Evolutionary conservation across 2,329 filamentous ascomycete species (phyloP).

Genomic region (Meredithiella fracta): DNA sequence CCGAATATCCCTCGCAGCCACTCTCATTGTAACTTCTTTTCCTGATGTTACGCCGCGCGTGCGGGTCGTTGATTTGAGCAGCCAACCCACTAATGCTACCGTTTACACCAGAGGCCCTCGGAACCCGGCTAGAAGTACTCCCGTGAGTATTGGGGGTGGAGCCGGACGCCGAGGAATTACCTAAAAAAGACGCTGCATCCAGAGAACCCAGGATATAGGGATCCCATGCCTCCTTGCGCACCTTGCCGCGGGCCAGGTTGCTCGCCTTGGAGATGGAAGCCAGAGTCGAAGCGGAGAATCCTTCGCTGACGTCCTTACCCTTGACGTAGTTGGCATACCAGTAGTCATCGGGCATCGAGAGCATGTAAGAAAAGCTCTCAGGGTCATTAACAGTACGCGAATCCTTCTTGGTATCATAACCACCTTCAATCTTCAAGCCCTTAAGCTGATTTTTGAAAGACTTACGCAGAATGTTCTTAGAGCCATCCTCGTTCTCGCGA

Average conservation of each 20-base stretch:
- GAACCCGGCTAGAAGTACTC: slow-evolving; percentile 2
- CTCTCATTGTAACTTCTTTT: slow-evolving; percentile 62
- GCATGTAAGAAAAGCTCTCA: slow-evolving; percentile 36
- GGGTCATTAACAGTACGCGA: slow-evolving; percentile 28
- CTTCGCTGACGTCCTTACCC: slow-evolving; percentile 37
- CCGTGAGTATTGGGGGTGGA: slow-evolving; percentile 10
- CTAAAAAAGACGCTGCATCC: slow-evolving; percentile 4
- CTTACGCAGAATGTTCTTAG: slow-evolving; percentile 50
- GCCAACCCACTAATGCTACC: slow-evolving; percentile 1
- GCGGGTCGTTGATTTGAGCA: slow-evolving; percentile 16
- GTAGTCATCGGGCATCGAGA: slow-evolving; percentile 35
- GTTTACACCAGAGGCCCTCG: slow-evolving; percentile 3
- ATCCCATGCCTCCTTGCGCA: slow-evolving; percentile 16
- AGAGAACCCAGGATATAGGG: slow-evolving; percentile 15
- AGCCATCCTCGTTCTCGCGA: slow-evolving; percentile 45
- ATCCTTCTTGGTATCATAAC: slow-evolving; percentile 44
- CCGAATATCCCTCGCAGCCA: slow-evolving; percentile 59
- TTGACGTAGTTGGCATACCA: slow-evolving; percentile 39
- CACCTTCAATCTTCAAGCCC: slow-evolving; percentile 42
- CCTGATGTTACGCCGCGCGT: slow-evolving; percentile 50
- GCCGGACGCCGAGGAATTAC: slow-evolving; percentile 5
- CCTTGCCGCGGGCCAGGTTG: slow-evolving; percentile 37
- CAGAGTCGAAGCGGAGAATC: slow-evolving; percentile 30
- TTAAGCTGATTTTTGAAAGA: slow-evolving; percentile 56
- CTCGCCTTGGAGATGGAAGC: slow-evolving; percentile 33